Percentiles rank a stretch among this genome's conserved stretches.
phyloP scores from a whole-genome alignment of 23 red algal genomes.

The Gracilaria domingensis region DNA sequence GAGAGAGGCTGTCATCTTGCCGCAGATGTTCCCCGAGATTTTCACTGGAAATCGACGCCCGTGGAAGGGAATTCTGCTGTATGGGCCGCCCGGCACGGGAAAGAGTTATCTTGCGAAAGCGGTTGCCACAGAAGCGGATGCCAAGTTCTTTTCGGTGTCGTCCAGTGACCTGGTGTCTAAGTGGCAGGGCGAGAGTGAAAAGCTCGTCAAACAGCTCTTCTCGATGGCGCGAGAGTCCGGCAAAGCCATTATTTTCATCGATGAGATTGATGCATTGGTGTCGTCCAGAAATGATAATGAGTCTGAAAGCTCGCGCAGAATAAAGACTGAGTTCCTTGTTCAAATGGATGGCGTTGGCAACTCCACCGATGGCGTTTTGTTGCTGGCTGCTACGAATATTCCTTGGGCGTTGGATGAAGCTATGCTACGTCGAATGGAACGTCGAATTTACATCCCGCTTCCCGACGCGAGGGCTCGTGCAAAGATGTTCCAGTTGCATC shows the following conservation, averaged over 20 bases:
- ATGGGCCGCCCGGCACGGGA: slow-evolving; percentile 98
- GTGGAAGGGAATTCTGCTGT: slow-evolving; percentile 97
- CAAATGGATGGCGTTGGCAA: slow-evolving; percentile 99
- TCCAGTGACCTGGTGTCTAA: slow-evolving; percentile 94
- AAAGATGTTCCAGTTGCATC: slow-evolving; percentile 91
- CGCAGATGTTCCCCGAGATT: slow-evolving; percentile 89
- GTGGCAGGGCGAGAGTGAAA: slow-evolving; percentile 99
- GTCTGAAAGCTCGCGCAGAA: slow-evolving; percentile 87
- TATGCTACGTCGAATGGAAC: slow-evolving; percentile 94
- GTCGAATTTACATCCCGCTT: slow-evolving; percentile 97
- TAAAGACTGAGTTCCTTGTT: slow-evolving; percentile 99
- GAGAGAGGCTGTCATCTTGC: slow-evolving; percentile 96
- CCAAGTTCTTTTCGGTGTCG: slow-evolving; percentile 91
- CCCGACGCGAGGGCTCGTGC: slow-evolving; percentile 84
- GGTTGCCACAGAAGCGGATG: slow-evolving; percentile 96
- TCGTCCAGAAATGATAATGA: slow-evolving; percentile 88
- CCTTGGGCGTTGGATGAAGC: slow-evolving; percentile 97
- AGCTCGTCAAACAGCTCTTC: slow-evolving; percentile 95
- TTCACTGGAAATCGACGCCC: slow-evolving; percentile 96
- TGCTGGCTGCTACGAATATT: slow-evolving; percentile 98
- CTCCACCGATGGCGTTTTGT: slow-evolving; percentile 71
- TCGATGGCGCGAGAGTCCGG: slow-evolving; percentile 81
- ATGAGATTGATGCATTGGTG: slow-evolving; percentile 98
- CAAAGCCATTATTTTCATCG: slow-evolving; percentile 98
- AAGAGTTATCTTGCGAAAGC: slow-evolving; percentile 99